Conservation (phyloP, 1,284 basidiomycete species). For the Moesziomyces globuligerus region DNA sequence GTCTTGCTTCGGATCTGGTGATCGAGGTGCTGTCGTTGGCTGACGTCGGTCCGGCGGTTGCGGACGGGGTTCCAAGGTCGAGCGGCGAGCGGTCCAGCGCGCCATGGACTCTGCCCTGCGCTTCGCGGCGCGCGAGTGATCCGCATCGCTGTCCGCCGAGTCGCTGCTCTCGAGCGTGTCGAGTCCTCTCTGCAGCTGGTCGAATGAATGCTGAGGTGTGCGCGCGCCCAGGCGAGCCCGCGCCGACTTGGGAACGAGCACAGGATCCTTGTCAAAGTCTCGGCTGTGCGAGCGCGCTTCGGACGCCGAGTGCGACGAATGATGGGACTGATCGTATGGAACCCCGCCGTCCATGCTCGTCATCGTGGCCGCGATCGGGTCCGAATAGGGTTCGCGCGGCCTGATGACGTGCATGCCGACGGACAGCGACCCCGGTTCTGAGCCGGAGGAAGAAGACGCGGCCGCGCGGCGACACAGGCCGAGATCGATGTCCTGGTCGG, state of each 20-base stretch:
- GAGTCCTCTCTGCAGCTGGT: slow-evolving; percentile 29
- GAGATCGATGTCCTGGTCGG: slow-evolving; percentile 44
- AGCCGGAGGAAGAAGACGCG: slow-evolving; percentile 27
- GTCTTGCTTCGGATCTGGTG: too few relatives aligned
- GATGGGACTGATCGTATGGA: slow-evolving; percentile 7
- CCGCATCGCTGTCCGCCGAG: slow-evolving; percentile 29
- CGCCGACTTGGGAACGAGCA: slow-evolving; percentile 22
- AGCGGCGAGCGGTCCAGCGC: slow-evolving; percentile 32
- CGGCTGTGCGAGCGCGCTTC: slow-evolving; percentile 26
- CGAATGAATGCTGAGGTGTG: slow-evolving; percentile 29
- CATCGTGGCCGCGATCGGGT: not conserved
- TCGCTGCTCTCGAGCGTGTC: slow-evolving; percentile 22
- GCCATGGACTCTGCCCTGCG: slow-evolving; percentile 35
- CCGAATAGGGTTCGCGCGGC: not conserved
- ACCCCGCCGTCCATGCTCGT: not conserved
- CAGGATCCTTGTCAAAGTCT: slow-evolving; percentile 33
- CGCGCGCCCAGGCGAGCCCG: not conserved
- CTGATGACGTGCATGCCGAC: slow-evolving; percentile 28
- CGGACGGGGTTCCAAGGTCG: slow-evolving; percentile 2
- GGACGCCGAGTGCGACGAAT: slow-evolving; percentile 15
- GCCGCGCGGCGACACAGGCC: slow-evolving; percentile 36
- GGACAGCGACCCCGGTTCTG: slow-evolving; percentile 26
- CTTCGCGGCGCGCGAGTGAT: slow-evolving; percentile 16
- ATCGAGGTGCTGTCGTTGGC: not conserved
- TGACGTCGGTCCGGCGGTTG: not conserved